Percentiles rank a stretch among this genome's conserved stretches.
These are phyloP conservation scores for Cercospora sesami DNA, from an alignment of 2,329 filamentous ascomycete genomes.

Conservation along the genomic window DNA sequence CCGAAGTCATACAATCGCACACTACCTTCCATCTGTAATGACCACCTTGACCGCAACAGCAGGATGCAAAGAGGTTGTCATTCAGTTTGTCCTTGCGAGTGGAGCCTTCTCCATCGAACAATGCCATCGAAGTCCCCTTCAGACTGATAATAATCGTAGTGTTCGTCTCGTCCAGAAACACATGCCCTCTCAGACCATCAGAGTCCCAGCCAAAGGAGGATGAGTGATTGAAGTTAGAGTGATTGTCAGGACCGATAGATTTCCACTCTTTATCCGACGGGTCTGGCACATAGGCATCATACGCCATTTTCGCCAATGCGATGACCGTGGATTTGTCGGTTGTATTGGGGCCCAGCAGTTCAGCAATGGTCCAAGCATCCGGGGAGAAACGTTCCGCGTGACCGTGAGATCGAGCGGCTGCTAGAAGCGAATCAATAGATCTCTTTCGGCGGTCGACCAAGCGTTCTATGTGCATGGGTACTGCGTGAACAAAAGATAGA, in stretches of 20 bases:
- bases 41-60: slow-evolving; percentile 92
- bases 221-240: slow-evolving; percentile 70
- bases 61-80: slow-evolving; percentile 97
- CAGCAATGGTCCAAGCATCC: slow-evolving; percentile 79
- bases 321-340: slow-evolving; percentile 83
- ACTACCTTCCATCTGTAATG: slow-evolving; percentile 88
- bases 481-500: slow-evolving; percentile 43
- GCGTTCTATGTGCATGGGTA: slow-evolving; percentile 68
- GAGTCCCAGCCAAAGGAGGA: slow-evolving; percentile 88
- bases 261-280: slow-evolving; percentile 76
- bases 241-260: slow-evolving; percentile 63
- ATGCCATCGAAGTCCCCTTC: slow-evolving; percentile 68
- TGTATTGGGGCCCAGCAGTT: slow-evolving; percentile 74
- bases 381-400: slow-evolving; percentile 66
- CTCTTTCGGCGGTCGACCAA: slow-evolving; percentile 74
- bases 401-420: slow-evolving; percentile 67
- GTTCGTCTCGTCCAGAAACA: slow-evolving; percentile 85
- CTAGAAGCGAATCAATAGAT: slow-evolving; percentile 75
- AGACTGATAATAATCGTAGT: slow-evolving; percentile 85
- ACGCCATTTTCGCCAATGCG: slow-evolving; percentile 81
- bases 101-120: slow-evolving; percentile 93
- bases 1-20: slow-evolving; percentile 84
- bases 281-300: slow-evolving; percentile 80
- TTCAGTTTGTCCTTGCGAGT: slow-evolving; percentile 97
- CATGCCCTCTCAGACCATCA: slow-evolving; percentile 86